Evolutionary conservation across 2,329 filamentous ascomycete species (phyloP).

Genomic region (Blastomyces parvus): DNA sequence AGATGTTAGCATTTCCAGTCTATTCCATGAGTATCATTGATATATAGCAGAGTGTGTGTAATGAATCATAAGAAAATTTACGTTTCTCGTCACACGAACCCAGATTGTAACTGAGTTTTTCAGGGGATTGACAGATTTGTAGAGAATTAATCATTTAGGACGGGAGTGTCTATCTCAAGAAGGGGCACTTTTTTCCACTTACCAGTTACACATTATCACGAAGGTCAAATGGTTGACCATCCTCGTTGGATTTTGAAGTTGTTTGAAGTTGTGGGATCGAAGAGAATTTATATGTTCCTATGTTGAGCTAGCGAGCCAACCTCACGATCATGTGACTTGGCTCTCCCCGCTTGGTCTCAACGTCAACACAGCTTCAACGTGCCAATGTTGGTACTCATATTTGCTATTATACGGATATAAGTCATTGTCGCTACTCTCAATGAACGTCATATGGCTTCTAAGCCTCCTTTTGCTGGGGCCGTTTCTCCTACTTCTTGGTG

Average conservation of each 20-base stretch:
- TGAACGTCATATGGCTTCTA: slow-evolving; percentile 29
- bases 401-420: not conserved
- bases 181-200: slow-evolving; percentile 21
- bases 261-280: not conserved
- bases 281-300: not conserved
- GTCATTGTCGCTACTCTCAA: slow-evolving; percentile 10
- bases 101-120: slow-evolving; percentile 35
- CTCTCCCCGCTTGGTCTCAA: too few relatives aligned
- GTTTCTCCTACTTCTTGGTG: slow-evolving; percentile 29
- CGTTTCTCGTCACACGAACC: slow-evolving; percentile 29
- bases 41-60: slow-evolving; percentile 19
- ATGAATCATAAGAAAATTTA: slow-evolving; percentile 24
- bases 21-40: slow-evolving; percentile 2
- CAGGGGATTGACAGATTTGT: slow-evolving; percentile 80
- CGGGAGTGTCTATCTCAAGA: not conserved
- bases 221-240: not conserved
- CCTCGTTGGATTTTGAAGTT: slow-evolving; percentile 4
- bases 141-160: slow-evolving; percentile 54
- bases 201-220: slow-evolving; percentile 14
- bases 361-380: not conserved
- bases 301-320: not conserved
- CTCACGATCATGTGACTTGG: not conserved
- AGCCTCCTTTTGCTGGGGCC: slow-evolving; percentile 32
- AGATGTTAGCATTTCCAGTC: not conserved
- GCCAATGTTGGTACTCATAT: not conserved